A percentile compares a stretch with the other conserved stretches of the same genome.
Conservation (phyloP, 2,329 filamentous ascomycete species). For the Neurospora sp. region DNA sequence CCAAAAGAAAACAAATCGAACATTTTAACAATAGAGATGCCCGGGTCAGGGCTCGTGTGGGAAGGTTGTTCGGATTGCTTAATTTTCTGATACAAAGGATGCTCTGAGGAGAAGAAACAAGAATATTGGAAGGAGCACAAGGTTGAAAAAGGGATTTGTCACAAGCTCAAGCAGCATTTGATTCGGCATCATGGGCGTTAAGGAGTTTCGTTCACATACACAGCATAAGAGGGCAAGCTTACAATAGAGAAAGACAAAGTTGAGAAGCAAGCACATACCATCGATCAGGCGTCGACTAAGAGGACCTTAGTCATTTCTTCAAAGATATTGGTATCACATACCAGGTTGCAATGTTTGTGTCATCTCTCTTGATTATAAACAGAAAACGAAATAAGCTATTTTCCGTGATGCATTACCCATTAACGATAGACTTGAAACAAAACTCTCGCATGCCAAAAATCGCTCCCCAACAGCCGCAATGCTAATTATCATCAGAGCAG, state of each 20-base stretch:
- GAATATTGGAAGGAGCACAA: not conserved
- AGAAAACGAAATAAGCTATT: not conserved
- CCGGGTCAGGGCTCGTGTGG: conserved; percentile 35
- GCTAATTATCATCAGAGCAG: not conserved
- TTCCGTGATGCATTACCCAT: not conserved
- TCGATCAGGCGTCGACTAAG: not conserved
- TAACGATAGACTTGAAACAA: not conserved
- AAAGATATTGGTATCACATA: not conserved
- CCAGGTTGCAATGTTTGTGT: not conserved
- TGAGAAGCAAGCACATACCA: not conserved
- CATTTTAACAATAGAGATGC: conserved; percentile 41
- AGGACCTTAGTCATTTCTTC: not conserved
- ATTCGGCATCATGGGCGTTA: not conserved
- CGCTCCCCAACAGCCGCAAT: not conserved
- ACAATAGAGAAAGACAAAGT: not conserved
- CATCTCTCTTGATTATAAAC: not conserved
- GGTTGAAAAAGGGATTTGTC: not conserved
- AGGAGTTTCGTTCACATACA: not conserved
- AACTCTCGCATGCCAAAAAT: not conserved
- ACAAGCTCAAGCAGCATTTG: not conserved
- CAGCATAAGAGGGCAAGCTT: not conserved
- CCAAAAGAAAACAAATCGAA: conserved; percentile 58
- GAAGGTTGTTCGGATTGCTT: not conserved
- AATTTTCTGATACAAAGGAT: not conserved
- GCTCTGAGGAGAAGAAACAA: not conserved